Conservation (phyloP, 108 stramenopile species). For the Pseudonitzschia multistriata region DNA sequence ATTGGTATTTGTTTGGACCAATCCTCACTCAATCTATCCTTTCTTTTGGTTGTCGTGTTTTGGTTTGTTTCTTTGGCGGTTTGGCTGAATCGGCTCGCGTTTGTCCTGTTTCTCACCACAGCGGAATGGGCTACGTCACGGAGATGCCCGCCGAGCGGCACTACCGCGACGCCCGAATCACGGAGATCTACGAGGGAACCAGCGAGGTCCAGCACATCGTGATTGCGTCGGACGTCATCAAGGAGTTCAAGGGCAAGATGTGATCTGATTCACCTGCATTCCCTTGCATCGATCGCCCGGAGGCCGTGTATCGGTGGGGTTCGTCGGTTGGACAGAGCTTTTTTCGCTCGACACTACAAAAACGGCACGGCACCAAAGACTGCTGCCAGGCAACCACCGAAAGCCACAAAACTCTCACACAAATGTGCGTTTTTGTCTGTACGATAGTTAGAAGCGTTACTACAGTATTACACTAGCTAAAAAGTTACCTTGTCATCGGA, state of each 20-base stretch:
- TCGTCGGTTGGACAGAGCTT: too few species aligned
- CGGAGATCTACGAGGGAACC: constrained; percentile 98
- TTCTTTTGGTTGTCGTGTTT: not conserved
- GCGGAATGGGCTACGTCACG: constrained; percentile 93
- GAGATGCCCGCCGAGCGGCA: constrained; percentile 98
- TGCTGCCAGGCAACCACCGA: too few species aligned
- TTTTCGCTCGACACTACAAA: too few species aligned
- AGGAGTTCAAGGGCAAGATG: constrained; percentile 76
- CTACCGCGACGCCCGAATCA: constrained; percentile 97
- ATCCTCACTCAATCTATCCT: not conserved
- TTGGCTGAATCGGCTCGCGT: too few species aligned
- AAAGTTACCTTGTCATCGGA: too few species aligned
- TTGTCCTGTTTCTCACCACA: not conserved
- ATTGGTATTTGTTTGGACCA: not conserved
- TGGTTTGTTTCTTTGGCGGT: not conserved
- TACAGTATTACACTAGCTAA: too few species aligned
- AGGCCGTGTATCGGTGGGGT: too few species aligned
- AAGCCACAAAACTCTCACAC: too few species aligned
- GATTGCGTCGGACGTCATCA: constrained; percentile 90
- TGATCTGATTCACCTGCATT: not conserved
- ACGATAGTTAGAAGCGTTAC: too few species aligned
- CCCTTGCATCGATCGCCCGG: too few species aligned
- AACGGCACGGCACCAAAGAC: too few species aligned
- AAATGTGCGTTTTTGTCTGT: too few species aligned
- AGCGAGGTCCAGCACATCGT: constrained; percentile 92